Evolutionary conservation across 2,329 filamentous ascomycete genomes (phyloP), one percentile per base, ranked within the genome.

Genomic region (Botrytis galanthina): DNA sequence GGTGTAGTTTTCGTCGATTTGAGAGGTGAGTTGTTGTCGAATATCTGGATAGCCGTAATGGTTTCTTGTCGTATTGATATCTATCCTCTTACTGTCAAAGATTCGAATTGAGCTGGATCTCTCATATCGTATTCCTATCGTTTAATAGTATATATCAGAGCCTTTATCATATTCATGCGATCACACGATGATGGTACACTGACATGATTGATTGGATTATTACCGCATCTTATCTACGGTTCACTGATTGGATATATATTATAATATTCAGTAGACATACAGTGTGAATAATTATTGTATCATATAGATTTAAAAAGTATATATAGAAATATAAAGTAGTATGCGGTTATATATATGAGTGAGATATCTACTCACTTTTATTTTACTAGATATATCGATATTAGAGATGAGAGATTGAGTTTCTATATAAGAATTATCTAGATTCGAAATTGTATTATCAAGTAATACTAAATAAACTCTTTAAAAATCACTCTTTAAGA

Each of bases 271-370:
- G 12, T 26, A 26, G 46, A 48, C 9, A 48, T 4, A 4, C 2
- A 8, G 0, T 20, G 1, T 4, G 1, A 14, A 0, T 22, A 32
- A 9, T 3, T 37, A 37, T 60, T 60, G 0, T 35, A 60, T 37
- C 18, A 0, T 32, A 20, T 0, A 9, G 2, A 4, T 8, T 12
- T 32, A 9, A 5, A 1, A 5, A 12, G 7, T 2, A 35, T 35
- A 3, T 1, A 35, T 8, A 16, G 12, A 46, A 57, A 14, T 14
- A 29, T 6, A 22, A 57, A 7, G 14, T n/a, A n/a, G 16, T 57
- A 57, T 4, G 16, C n/a, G 16, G 1, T 7, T 4, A 32, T 32
- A 20, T 9, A 10, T 32, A 18, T 16, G 6, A 59, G 29, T 16
- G 8, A 10, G 10, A 59, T 6, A 59, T 59, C 3, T n/a, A 20